These are phyloP conservation scores for Cladophialophora chaetospira DNA, from an alignment of 2,329 filamentous ascomycete species.

Conservation along the genomic window DNA sequence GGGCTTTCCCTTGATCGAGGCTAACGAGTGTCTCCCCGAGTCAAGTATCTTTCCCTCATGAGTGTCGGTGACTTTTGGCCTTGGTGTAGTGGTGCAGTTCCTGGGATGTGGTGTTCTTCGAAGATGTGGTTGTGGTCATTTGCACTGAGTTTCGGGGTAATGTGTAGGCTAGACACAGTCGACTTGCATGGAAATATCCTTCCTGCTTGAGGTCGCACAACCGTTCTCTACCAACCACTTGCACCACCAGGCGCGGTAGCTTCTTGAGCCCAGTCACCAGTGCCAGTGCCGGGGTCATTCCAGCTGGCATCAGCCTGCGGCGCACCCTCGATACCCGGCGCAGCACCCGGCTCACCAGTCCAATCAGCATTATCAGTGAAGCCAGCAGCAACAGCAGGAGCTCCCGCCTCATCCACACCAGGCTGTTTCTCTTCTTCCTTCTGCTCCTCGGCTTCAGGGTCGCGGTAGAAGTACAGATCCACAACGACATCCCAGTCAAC, in stretches of 20 bases:
- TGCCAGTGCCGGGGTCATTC: conserved; percentile 54
- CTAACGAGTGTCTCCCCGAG: conserved; percentile 47
- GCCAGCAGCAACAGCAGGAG: conserved; percentile 75
- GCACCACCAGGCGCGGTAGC: conserved; percentile 38
- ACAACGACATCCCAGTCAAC: conserved; percentile 99
- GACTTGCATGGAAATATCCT: background rate
- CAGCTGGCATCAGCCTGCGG: conserved; percentile 61
- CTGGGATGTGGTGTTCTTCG: conserved; percentile 18
- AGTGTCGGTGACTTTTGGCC: conserved; percentile 64
- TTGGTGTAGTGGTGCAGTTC: conserved; percentile 19
- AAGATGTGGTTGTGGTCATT: background rate
- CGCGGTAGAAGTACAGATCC: conserved; percentile 99
- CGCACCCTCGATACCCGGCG: conserved; percentile 66
- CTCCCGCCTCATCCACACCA: conserved; percentile 79
- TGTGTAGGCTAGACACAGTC: background rate
- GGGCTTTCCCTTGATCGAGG: conserved; percentile 85
- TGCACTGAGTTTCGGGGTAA: too few species aligned
- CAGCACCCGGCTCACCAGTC: conserved; percentile 61
- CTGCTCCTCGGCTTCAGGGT: conserved; percentile 99
- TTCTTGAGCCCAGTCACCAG: conserved; percentile 49
- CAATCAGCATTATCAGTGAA: conserved; percentile 88
- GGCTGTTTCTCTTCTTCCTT: conserved; percentile 87
- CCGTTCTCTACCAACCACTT: conserved; percentile 37
- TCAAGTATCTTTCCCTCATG: conserved; percentile 99
- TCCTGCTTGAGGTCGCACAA: background rate